Evolutionary conservation across 441 rosid species (phyloP).

Genomic region (Erysimum cheiri): DNA sequence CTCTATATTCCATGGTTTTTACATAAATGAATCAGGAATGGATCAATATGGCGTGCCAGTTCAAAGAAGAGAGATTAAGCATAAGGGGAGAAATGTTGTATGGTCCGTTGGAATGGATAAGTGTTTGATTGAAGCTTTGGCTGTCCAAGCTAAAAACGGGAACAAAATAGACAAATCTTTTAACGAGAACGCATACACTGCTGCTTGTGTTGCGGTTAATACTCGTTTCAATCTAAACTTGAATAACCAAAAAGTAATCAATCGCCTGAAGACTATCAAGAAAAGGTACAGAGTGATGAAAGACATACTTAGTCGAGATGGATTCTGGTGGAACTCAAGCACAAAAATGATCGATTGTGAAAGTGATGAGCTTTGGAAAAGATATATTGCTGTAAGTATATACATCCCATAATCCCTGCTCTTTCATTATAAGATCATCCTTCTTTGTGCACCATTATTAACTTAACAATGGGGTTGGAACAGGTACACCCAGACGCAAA

Average conservation of each 20-base stretch:
- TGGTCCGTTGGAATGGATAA: constrained; percentile 96
- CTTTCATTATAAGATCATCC: not conserved
- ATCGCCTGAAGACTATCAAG: constrained; percentile 89
- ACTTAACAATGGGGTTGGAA: constrained; percentile 33
- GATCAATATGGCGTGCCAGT: constrained; percentile 64
- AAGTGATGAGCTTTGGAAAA: constrained; percentile 83
- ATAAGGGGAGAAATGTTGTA: constrained; percentile 89
- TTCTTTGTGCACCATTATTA: not conserved
- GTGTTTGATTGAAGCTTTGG: constrained; percentile 84
- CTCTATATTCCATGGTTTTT: not conserved
- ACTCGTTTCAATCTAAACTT: constrained; percentile 69
- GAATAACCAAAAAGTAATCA: constrained; percentile 81
- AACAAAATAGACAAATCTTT: constrained; percentile 87
- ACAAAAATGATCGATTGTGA: constrained; percentile 72
- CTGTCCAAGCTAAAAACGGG: constrained; percentile 79
- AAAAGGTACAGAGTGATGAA: constrained; percentile 82
- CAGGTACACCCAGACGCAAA: constrained; percentile 81
- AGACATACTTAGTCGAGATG: constrained; percentile 79
- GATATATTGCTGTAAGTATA: constrained; percentile 70
- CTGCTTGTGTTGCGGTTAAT: constrained; percentile 81
- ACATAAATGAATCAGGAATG: constrained; percentile 61
- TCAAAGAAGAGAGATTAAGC: constrained; percentile 76
- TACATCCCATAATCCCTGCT: not conserved
- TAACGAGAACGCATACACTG: constrained; percentile 81
- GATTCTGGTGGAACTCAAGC: constrained; percentile 78